Conservation (phyloP, 176 grass and related monocot genomes). For the Secale cereale region DNA sequence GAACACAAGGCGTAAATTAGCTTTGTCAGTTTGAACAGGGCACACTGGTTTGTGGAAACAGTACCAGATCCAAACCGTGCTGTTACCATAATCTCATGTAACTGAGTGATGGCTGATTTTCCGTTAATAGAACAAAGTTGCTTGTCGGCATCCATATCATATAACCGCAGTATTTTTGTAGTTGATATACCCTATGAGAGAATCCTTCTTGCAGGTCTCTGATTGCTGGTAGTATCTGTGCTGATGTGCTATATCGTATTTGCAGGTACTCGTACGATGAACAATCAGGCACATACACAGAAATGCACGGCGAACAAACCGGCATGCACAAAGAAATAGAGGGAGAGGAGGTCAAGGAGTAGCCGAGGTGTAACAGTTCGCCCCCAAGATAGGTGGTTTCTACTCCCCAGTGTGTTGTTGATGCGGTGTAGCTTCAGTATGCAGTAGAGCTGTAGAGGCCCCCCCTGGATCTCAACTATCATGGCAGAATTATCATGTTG, state of each 20-base stretch:
- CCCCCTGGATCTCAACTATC: background rate
- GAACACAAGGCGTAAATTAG: background rate
- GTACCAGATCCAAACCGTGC: background rate
- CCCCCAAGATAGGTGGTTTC: background rate
- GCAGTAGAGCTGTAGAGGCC: background rate
- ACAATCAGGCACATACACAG: conserved; percentile 64
- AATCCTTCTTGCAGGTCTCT: background rate
- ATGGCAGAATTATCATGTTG: background rate
- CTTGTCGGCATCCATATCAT: background rate
- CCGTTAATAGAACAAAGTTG: background rate
- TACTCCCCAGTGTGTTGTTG: background rate
- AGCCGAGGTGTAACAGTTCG: background rate
- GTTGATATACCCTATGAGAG: background rate
- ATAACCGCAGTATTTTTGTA: background rate
- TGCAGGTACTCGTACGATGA: conserved; percentile 83
- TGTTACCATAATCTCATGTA: conserved; percentile 1
- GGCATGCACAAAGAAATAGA: conserved; percentile 35
- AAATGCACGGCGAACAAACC: conserved; percentile 60
- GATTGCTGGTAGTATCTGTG: background rate
- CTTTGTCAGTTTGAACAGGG: background rate
- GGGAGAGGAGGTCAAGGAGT: conserved; percentile 23
- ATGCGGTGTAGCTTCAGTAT: background rate
- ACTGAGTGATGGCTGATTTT: background rate
- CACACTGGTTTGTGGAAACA: background rate
- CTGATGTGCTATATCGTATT: background rate